Conservation (phyloP, 2,329 filamentous ascomycete species). For the Aspergillus brasiliensis region DNA sequence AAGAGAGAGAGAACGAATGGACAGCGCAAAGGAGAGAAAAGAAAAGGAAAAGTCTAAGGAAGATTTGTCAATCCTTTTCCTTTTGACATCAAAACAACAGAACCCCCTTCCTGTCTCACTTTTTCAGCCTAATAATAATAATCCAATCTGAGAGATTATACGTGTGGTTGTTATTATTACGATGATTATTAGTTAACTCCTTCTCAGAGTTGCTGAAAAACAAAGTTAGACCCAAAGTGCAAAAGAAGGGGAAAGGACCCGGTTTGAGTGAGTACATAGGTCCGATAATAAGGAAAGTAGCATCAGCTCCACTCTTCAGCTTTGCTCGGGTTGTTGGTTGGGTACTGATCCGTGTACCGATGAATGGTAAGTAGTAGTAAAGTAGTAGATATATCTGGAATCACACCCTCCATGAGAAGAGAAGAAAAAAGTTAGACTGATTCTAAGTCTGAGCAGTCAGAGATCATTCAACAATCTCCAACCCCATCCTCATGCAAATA, state of each 20-base stretch:
- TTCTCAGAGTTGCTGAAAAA: not conserved
- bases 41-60: slow-evolving; percentile 4
- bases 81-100: slow-evolving; percentile 5
- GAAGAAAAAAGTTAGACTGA: too few species aligned
- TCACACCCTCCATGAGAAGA: too few species aligned
- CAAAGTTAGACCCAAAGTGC: not conserved
- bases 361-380: not conserved
- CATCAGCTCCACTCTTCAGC: not conserved
- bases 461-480: not conserved
- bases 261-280: not conserved
- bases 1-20: not conserved
- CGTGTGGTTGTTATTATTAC: not conserved
- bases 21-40: not conserved
- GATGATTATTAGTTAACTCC: slow-evolving; percentile 5
- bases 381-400: too few species aligned
- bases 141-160: not conserved
- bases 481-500: not conserved
- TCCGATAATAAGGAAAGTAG: not conserved
- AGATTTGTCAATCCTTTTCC: not conserved
- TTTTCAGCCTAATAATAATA: not conserved
- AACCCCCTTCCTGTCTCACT: not conserved
- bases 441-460: too few species aligned
- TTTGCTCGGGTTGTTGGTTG: not conserved
- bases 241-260: not conserved
- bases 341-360: not conserved